Evolutionary conservation across 2,329 filamentous ascomycete genomes (phyloP).

Genomic region (Verticillium nubilum): DNA sequence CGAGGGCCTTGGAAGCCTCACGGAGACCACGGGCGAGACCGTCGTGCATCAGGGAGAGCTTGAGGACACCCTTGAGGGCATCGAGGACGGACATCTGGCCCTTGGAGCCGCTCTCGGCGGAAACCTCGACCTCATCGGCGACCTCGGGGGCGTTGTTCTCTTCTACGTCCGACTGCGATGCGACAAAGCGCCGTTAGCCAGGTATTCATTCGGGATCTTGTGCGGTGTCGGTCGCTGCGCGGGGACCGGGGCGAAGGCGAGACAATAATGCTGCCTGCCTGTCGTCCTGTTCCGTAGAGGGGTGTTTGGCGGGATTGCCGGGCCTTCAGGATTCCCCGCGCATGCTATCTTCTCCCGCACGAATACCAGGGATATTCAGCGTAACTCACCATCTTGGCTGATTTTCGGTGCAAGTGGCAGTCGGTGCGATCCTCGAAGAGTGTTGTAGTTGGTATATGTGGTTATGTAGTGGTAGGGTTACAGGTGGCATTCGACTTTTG

Average conservation of each 20-base stretch:
- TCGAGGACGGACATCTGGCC: constrained; percentile 97
- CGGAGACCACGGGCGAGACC: constrained; percentile 97
- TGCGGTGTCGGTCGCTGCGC: not conserved
- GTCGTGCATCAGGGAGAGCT: constrained; percentile 99
- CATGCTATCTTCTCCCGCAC: not conserved
- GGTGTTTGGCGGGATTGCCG: not conserved
- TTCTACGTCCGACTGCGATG: constrained; percentile 96
- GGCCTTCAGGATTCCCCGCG: not conserved
- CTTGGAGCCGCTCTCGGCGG: constrained; percentile 80
- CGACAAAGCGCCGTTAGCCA: not conserved
- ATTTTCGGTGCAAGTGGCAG: constrained; percentile 41
- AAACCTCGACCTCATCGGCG: constrained; percentile 88
- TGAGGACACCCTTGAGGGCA: constrained; percentile 97
- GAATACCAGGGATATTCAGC: constrained; percentile 1
- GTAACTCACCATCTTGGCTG: constrained; percentile 56
- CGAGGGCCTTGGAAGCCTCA: constrained; percentile 97
- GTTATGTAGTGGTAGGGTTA: not conserved
- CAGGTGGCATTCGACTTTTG: not conserved
- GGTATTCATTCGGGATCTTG: not conserved
- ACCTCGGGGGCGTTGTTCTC: constrained; percentile 86
- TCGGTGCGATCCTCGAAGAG: constrained; percentile 67
- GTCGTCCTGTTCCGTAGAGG: not conserved
- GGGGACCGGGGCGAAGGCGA: not conserved
- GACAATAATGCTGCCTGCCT: not conserved
- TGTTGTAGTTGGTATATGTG: constrained; percentile 8